Conservation (phyloP, 768 basidiomycete species). For the Plicaturopsis crispa region DNA sequence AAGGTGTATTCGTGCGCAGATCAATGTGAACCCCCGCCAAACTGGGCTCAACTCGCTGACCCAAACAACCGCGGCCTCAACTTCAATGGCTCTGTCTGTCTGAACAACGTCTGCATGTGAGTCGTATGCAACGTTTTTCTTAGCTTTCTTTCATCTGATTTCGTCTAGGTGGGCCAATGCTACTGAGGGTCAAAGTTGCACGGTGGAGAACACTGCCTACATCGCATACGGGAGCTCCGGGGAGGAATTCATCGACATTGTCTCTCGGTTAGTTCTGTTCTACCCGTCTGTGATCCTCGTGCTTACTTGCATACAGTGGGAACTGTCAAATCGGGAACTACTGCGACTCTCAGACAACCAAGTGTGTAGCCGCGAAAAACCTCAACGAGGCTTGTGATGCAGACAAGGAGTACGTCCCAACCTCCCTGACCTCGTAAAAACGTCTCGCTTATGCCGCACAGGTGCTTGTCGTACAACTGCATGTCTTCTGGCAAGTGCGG, state of each 20-base stretch:
- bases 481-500: slow-evolving; percentile 55
- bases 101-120: slow-evolving; percentile 79
- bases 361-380: slow-evolving; percentile 53
- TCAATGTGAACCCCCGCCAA: slow-evolving; percentile 65
- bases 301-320: slow-evolving; percentile 31
- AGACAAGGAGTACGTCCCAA: slow-evolving; percentile 43
- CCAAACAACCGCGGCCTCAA: slow-evolving; percentile 60
- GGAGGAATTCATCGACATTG: slow-evolving; percentile 66
- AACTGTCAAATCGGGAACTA: slow-evolving; percentile 72
- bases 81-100: slow-evolving; percentile 76
- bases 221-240: slow-evolving; percentile 51
- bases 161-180: slow-evolving; percentile 67
- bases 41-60: slow-evolving; percentile 57
- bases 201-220: slow-evolving; percentile 75
- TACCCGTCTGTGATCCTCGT: not conserved
- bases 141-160: not conserved
- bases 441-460: slow-evolving; percentile 17
- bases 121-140: slow-evolving; percentile 23
- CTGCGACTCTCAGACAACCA: slow-evolving; percentile 54
- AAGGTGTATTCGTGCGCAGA: slow-evolving; percentile 34
- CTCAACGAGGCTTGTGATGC: slow-evolving; percentile 53
- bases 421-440: slow-evolving; percentile 27
- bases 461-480: slow-evolving; percentile 78
- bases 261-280: slow-evolving; percentile 61
- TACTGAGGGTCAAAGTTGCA: slow-evolving; percentile 54